Percentiles rank a stretch among this genome's conserved stretches.
Evolutionary conservation across 2,329 filamentous ascomycete species (phyloP).

Genomic region (Aspergillus fijiensis): DNA sequence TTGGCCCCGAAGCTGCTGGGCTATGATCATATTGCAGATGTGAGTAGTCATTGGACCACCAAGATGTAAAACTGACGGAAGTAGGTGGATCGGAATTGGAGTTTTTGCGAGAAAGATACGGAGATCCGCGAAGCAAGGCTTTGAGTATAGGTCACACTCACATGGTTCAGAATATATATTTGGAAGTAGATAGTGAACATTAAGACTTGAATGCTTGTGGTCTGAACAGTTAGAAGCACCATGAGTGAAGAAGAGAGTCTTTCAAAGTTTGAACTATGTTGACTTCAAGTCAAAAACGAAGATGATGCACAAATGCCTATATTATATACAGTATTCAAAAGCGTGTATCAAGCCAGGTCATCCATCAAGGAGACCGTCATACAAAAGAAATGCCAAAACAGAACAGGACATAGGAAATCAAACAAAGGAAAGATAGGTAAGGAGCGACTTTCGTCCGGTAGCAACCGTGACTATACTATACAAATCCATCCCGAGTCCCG

Average conservation of each 20-base stretch:
- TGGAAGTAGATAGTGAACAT: too few relatives aligned
- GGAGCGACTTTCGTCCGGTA: not conserved
- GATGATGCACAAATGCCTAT: too few relatives aligned
- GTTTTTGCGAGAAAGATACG: not conserved
- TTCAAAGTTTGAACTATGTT: too few relatives aligned
- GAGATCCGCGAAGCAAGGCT: not conserved
- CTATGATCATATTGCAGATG: constrained; percentile 42
- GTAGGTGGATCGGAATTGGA: constrained; percentile 6
- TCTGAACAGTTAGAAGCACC: too few relatives aligned
- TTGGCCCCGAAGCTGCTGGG: constrained; percentile 42
- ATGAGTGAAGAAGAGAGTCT: too few relatives aligned
- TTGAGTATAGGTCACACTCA: too few relatives aligned
- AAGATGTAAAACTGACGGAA: not conserved
- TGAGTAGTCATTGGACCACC: constrained; percentile 18
- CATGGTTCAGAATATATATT: too few relatives aligned
- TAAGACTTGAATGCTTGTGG: too few relatives aligned
- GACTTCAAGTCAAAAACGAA: too few relatives aligned
- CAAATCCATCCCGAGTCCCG: too few relatives aligned
- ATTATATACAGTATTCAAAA: not conserved
- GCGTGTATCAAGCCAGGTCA: not conserved
- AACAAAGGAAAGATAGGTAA: not conserved
- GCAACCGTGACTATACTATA: too few relatives aligned
- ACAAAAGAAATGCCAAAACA: not conserved
- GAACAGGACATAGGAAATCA: not conserved
- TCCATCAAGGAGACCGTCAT: not conserved